Conservation (phyloP, 352 stramenopile genomes). For the Phytopythium kandeliae region DNA sequence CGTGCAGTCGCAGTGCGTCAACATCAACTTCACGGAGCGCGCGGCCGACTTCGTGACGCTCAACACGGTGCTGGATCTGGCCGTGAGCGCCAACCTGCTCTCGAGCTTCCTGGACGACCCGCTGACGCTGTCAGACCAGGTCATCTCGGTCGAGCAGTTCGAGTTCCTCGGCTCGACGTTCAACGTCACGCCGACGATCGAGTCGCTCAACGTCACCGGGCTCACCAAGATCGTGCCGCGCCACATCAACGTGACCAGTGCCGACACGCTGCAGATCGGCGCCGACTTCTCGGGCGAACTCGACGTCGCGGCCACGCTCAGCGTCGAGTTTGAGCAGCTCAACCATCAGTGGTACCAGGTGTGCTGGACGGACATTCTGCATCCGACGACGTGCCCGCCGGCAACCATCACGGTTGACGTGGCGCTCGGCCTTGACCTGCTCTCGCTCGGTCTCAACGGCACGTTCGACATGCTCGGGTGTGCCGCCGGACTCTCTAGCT, state of each 20-base stretch:
- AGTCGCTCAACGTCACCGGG: slow-evolving; percentile 22
- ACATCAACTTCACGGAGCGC: slow-evolving; percentile 21
- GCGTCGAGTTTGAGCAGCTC: slow-evolving; percentile 22
- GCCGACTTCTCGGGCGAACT: slow-evolving; percentile 29
- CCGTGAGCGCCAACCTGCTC: slow-evolving; percentile 20
- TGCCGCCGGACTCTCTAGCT: slow-evolving; percentile 10
- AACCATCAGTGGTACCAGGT: slow-evolving; percentile 36
- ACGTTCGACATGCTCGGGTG: slow-evolving; percentile 22
- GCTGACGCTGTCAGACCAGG: slow-evolving; percentile 18
- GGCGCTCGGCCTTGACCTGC: slow-evolving; percentile 17
- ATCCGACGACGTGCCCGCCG: slow-evolving; percentile 20
- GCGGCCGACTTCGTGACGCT: slow-evolving; percentile 19
- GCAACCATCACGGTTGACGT: slow-evolving; percentile 22
- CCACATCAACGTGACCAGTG: slow-evolving; percentile 27
- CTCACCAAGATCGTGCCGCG: slow-evolving; percentile 21
- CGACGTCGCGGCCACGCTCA: slow-evolving; percentile 12
- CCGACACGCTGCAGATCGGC: slow-evolving; percentile 16
- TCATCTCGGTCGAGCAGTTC: slow-evolving; percentile 17
- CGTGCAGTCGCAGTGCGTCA: slow-evolving; percentile 14
- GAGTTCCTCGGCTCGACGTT: slow-evolving; percentile 26
- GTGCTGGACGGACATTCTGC: slow-evolving; percentile 35
- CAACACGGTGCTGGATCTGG: slow-evolving; percentile 24
- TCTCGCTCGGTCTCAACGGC: slow-evolving; percentile 14
- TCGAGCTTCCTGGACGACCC: slow-evolving; percentile 23
- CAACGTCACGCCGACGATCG: slow-evolving; percentile 17